Evolutionary conservation across 306 rosid species (phyloP), one percentile per base, ranked within the genome.

Genomic region (Erythrophleum fordii): DNA sequence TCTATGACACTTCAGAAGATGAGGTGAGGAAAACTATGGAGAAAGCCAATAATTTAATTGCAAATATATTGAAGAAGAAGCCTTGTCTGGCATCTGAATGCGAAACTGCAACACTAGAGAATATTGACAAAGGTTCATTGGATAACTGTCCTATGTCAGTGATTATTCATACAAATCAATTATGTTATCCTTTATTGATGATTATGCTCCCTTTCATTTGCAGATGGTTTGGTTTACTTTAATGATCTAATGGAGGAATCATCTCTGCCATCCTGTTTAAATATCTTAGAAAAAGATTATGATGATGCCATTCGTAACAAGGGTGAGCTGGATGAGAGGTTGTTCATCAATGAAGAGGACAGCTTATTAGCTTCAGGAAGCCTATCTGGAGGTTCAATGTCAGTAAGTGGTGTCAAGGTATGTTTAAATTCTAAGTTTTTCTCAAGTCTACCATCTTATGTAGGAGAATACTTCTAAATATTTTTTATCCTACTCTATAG

Each of bases 171-270:
- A 77, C 52, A 41, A 29, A 20, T 39, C 6, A 49, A 31, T 11
- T 62, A 14, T 72, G 28, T 39, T 10, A 55, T 65, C 46, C 56
- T 46, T 64, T 73, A 35, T 77, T 69, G 73, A 53, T 62, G n/a
- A 72, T 68, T 37, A 72, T 79, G 69, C 61, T 72, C 46, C 16
- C 64, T 39, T 25, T 75, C 37, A 49, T 75, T 55, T 87, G 81
- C 88, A 96, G 99, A 92, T 87, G 97, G 98, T 78, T 88, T 96
- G 90, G 85, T 78, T 51, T 93, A 85, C 86, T 96, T 96, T 86
- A 91, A 85, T 73, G 97, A 86, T 83, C 87, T 96, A 37, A 89
- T 90, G 92, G 97, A 92, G 66, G 91, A 89, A 58, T 86, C 84
- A 9, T 90, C 91, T 67, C 70, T 96, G 77, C 77, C 83, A 34